These are phyloP conservation scores for Marchantia polymorpha DNA, from an alignment of 225 moss, liverwort and hornwort genomes.

Conservation along the genomic window DNA sequence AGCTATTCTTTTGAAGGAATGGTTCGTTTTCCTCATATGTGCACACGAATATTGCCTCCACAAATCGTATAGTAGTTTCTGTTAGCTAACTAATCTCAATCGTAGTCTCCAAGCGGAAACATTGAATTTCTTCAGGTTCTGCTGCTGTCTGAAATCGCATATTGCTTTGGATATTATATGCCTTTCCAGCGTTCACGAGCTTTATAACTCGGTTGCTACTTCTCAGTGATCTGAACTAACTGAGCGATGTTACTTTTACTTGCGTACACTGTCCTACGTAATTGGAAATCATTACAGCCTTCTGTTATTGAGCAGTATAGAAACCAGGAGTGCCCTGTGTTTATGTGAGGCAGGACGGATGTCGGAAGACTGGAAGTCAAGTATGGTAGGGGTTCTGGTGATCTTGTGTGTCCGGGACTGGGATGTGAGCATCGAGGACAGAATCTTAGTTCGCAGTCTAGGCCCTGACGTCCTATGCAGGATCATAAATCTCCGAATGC, in stretches of 20 bases:
- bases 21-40: too few species aligned
- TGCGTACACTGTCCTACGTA: neutral
- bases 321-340: neutral
- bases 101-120: neutral
- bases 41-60: neutral
- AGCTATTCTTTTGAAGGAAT: too few species aligned
- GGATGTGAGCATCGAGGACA: slow-evolving; percentile 11
- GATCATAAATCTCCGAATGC: neutral
- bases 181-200: neutral
- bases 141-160: neutral
- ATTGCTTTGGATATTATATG: neutral
- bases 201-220: neutral
- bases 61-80: neutral
- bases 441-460: neutral
- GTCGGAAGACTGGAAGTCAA: slow-evolving; percentile 32
- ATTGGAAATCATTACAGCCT: neutral
- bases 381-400: slow-evolving; percentile 25
- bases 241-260: too few species aligned
- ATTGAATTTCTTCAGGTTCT: neutral
- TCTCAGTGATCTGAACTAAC: too few species aligned
- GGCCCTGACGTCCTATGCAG: slow-evolving; percentile 23
- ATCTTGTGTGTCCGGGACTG: slow-evolving; percentile 1
- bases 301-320: neutral
- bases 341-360: slow-evolving; percentile 27
- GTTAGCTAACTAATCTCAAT: too few species aligned